Evolutionary conservation across 371 early-diverging fungal genomes (phyloP).

Genomic region (Mortierella sp.): DNA sequence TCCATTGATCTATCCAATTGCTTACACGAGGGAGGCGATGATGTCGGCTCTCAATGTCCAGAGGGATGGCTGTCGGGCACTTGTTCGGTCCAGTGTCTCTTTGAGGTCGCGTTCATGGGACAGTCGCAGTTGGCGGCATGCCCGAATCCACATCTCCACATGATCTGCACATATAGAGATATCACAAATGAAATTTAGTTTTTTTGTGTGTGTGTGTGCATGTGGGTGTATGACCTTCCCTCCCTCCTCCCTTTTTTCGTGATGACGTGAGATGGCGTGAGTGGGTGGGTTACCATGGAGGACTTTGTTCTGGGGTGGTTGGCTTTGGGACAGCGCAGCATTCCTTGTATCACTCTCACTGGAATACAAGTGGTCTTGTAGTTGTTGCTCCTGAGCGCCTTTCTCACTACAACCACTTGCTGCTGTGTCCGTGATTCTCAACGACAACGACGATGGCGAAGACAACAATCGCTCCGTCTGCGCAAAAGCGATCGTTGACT

Average conservation of each 20-base stretch:
- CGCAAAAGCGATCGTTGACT: too few relatives aligned
- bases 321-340: not conserved
- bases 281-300: not conserved
- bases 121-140: constrained; percentile 17
- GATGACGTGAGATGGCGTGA: not conserved
- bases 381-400: not conserved
- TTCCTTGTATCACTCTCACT: not conserved
- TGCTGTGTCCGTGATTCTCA: too few relatives aligned
- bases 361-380: not conserved
- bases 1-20: too few relatives aligned
- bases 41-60: constrained; percentile 15
- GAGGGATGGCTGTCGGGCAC: not conserved
- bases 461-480: too few relatives aligned
- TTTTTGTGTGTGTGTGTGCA: not conserved
- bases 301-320: not conserved
- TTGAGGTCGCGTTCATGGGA: constrained; percentile 15
- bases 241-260: not conserved
- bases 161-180: constrained; percentile 9
- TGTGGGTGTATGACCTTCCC: not conserved
- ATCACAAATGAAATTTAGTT: not conserved
- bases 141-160: constrained; percentile 28
- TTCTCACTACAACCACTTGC: too few relatives aligned
- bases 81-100: not conserved
- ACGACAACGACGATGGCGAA: too few relatives aligned
- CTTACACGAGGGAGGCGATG: constrained; percentile 16